Base-by-base conservation (phyloP, 2,329 filamentous ascomycete genomes). In the Triangularia setosa region DNA sequence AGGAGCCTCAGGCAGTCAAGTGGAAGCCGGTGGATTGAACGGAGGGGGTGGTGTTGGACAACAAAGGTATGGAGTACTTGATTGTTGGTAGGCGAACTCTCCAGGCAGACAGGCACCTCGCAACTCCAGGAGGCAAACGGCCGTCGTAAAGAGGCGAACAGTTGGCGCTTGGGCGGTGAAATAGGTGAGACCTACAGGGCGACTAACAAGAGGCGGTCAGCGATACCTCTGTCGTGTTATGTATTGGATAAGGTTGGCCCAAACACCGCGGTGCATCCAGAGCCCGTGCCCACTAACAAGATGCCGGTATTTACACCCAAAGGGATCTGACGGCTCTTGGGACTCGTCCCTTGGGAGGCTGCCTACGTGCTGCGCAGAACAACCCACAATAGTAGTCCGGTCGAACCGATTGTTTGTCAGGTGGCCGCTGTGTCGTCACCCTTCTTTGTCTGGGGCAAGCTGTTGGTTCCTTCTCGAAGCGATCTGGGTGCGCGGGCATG, bases 131-230 rank as follows among this genome's bases (percentile, higher is more conserved):
- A 60, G 66, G 67, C 64, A 65, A 69, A 67, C 30, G 40, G 60
- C 53, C 52, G 35, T 18, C 40, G 24, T 60, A 44, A 55, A 24
- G 52, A 55, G 52, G 23, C 52, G 52, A 28, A 55, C 21, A 33
- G 62, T 54, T 61, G 62, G 66, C 40, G 40, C 40, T 48, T 48
- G 40, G 40, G n/a, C 67, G 67, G 67, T 68, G 63, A 68, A 64
- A 28, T 60, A 40, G n/a, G 58, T 53, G 58, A 60, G 40, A 60
- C 57, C 23, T 59, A 7, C 23, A n/a, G 18, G 23, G 35, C 25
- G 18, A 30, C 65, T 71, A 70, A 72, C 70, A 70, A 63, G 59
- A 53, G 59, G 58, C 60, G 69, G 70, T 69, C 65, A 67, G 65
- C 54, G 62, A 52, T 70, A 71, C 71, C 16, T 69, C 40, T 2